Percentiles rank a stretch among this genome's conserved stretches.
phyloP scores from a whole-genome alignment of 306 rosid species.

The Hippophae gyantsensis region DNA sequence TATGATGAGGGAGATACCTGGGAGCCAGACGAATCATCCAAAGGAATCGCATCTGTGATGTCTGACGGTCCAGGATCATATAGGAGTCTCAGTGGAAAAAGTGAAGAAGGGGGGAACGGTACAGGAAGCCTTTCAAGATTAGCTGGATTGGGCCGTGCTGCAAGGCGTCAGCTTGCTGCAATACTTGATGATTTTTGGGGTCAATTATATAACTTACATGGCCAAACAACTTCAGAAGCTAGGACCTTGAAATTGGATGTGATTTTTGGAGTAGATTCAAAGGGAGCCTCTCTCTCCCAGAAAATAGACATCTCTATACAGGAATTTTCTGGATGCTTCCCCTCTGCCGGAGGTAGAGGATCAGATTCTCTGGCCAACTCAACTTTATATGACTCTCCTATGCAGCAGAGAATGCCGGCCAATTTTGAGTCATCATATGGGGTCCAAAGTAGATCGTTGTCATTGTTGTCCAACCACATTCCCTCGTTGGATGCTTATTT shows the following conservation, averaged over 20 bases:
- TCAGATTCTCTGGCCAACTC: constrained; percentile 33
- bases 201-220: constrained; percentile 71
- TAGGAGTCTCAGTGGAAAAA: constrained; percentile 81
- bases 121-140: constrained; percentile 89
- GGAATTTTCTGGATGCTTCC: constrained; percentile 35
- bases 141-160: constrained; percentile 93
- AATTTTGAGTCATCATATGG: constrained; percentile 44
- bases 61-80: constrained; percentile 85
- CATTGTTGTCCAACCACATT: constrained; percentile 39
- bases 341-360: constrained; percentile 40
- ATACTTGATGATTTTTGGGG: constrained; percentile 90
- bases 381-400: constrained; percentile 48
- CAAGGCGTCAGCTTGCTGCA: constrained; percentile 76
- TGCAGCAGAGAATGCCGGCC: constrained; percentile 44
- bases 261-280: constrained; percentile 48
- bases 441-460: constrained; percentile 47
- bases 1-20: constrained; percentile 65
- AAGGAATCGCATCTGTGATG: constrained; percentile 34
- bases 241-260: constrained; percentile 58
- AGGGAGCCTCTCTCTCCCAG: constrained; percentile 27
- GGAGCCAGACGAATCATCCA: constrained; percentile 65
- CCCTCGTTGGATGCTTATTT: constrained; percentile 45
- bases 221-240: constrained; percentile 52
- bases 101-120: constrained; percentile 77
- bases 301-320: constrained; percentile 45